Conservation (phyloP, 139 green algal species). For the Mychonastes homosphaera region DNA sequence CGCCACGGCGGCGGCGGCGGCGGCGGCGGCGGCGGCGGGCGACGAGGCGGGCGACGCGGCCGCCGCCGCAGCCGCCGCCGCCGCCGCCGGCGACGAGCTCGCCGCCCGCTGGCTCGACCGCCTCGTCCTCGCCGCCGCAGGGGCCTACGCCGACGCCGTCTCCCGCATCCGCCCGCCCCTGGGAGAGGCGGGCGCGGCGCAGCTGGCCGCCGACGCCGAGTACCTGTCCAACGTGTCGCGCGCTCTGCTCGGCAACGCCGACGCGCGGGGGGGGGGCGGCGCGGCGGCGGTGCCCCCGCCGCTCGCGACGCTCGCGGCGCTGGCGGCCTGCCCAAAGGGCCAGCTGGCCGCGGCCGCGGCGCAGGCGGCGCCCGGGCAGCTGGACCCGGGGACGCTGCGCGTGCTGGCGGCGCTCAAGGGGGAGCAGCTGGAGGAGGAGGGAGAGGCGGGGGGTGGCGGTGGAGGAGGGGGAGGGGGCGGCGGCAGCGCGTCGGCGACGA, state of each 20-base stretch:
- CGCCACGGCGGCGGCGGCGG: constrained; percentile 2
- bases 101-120: constrained; percentile 74
- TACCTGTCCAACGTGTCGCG: constrained; percentile 89
- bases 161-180: constrained; percentile 20
- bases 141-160: constrained; percentile 6
- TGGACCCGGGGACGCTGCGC: constrained; percentile 14
- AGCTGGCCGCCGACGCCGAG: constrained; percentile 83
- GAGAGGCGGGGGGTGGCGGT: neutral
- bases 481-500: neutral
- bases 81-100: constrained; percentile 42
- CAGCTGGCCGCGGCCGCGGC: constrained; percentile 21
- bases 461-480: neutral
- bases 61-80: constrained; percentile 18
- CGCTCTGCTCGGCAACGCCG: constrained; percentile 62
- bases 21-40: neutral
- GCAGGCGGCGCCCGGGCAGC: neutral
- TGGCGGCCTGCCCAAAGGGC: constrained; percentile 7
- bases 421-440: constrained; percentile 3
- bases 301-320: constrained; percentile 8
- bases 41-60: constrained; percentile 7
- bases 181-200: constrained; percentile 35
- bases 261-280: constrained; percentile 53
- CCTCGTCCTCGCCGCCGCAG: constrained; percentile 5
- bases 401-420: constrained; percentile 24
- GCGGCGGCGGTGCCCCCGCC: constrained; percentile 41